Evolutionary conservation across 1,139 yeast genomes (phyloP).

Genomic region (Pichia sp.): DNA sequence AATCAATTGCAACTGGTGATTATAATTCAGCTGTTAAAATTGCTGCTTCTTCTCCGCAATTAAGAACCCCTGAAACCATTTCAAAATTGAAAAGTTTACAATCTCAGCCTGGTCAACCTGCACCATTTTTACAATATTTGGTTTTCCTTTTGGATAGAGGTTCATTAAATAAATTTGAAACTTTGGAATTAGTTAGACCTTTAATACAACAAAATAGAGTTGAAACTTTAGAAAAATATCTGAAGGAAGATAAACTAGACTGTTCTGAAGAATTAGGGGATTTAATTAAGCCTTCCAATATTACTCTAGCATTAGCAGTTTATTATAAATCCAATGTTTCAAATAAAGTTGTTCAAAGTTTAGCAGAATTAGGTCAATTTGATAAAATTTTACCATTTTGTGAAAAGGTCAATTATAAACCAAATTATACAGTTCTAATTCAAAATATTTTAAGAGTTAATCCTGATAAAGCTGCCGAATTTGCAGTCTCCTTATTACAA

Average conservation of each 20-base stretch:
- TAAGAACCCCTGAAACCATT: slow-evolving; percentile 93
- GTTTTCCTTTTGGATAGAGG: slow-evolving; percentile 91
- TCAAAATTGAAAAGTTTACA: slow-evolving; percentile 87
- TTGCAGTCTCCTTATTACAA: slow-evolving; percentile 79
- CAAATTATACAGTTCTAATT: slow-evolving; percentile 84
- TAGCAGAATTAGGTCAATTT: slow-evolving; percentile 95
- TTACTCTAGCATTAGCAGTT: slow-evolving; percentile 83
- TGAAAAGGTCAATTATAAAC: slow-evolving; percentile 79
- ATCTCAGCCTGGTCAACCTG: slow-evolving; percentile 92
- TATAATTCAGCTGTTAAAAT: slow-evolving; percentile 91
- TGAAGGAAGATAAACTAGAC: slow-evolving; percentile 89
- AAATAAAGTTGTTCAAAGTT: slow-evolving; percentile 82
- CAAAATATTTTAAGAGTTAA: slow-evolving; percentile 87
- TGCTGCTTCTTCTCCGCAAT: slow-evolving; percentile 91
- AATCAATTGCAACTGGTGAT: slow-evolving; percentile 76
- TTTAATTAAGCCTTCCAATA: slow-evolving; percentile 80
- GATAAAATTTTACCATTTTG: slow-evolving; percentile 94
- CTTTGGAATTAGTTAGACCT: slow-evolving; percentile 91
- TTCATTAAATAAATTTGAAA: slow-evolving; percentile 85
- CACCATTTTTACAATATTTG: slow-evolving; percentile 91
- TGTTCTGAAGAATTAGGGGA: slow-evolving; percentile 97
- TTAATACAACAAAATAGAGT: slow-evolving; percentile 94
- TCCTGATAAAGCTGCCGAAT: slow-evolving; percentile 98
- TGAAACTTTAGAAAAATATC: slow-evolving; percentile 92
- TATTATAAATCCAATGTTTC: slow-evolving; percentile 82